Base-by-base conservation (phyloP, 2,329 filamentous ascomycete species). In the Monosporascus sp. region DNA sequence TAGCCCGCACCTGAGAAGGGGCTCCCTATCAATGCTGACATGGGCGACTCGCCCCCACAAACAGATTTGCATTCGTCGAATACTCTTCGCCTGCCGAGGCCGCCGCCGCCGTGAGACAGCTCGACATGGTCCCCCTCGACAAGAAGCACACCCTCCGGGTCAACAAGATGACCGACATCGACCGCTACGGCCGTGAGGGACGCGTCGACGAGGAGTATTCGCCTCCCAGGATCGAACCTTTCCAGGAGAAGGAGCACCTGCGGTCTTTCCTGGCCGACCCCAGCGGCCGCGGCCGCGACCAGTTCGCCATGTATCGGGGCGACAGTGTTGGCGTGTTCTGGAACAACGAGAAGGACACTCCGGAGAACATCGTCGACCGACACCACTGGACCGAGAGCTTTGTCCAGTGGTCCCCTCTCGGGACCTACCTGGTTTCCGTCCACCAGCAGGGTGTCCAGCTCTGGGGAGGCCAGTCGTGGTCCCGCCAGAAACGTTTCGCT, bases 371-470 rank as follows among this genome's bases (percentile, higher is more conserved):
- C 38, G 90, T 99, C 54, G 93, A 97, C 68, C 87, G 94, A 62
- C 86, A 88, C 66, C 89, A 95, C 79, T 99, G 94, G 94, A 99
- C 94, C 56, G 94, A 99, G 74, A 90, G 90, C 38, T 99, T 99
- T 69, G 87, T 99, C 49, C 91, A 96, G 75, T 99, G 94, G 94
- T 97, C 94, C 52, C 94, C 94, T 44, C 85, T 89, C 61, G 94
- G 94, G 62, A 97, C 93, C 52, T 99, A 85, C 74, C 82, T 99
- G 58, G 93, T 92, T 54, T 97, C 93, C 14, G 90, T 97, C 66
- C 94, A 99, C 75, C 86, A 88, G 22, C 92, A 97, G 73, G 94
- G 94, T 80, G 91, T 97, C 38, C 93, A 97, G 74, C 86, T 99
- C 53, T 99, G 94, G 94, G 94, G 91, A 55, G 94, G 94, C 51